Evolutionary conservation across 331 rosid genomes (phyloP), one percentile per base, ranked within the genome.

Genomic region (Arachis monticola): DNA sequence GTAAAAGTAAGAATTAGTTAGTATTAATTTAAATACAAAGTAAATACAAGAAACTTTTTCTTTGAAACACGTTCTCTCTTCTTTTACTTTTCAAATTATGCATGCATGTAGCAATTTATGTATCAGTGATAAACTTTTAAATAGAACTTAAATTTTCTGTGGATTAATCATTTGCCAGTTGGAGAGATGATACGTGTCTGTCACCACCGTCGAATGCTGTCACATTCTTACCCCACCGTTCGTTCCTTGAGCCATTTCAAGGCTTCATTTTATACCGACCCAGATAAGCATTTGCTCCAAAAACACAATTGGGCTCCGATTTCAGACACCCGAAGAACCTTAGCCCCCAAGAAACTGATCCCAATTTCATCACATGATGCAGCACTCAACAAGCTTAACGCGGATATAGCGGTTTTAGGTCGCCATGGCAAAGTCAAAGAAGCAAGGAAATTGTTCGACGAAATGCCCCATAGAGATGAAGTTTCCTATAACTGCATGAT

Each of bases 391-490:
- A 75, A 67, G 70, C 47, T 61, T 17, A 83, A 83, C 52, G 64
- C 27, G 27, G 81, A 75, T 27, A 75, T 83, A 44, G 60, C 55
- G 12, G 53, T 47, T 56, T 53, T 75, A 46, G 83, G 83, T 75
- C 47, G 56, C 47, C 73, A 6, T 1, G 81, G 75, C 32, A 79
- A 76, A 50, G 60, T 83, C 45, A 56, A 66, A 51, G 77, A 79
- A 65, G 86, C 86, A 38, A 79, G 72, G 73, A 79, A 83, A 45
- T 9, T 83, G 65, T 83, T 83, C 44, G 81, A 83, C 6, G 73
- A 79, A 83, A 83, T 83, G 83, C 59, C 76, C 61, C 69, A 60
- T 5, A 22, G 83, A 46, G 81, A 75, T 10, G 58, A 5, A 3
- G 76, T 79, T 83, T 75, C 86, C 51, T 71, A 79, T 62, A 79